Evolutionary conservation across 2,329 filamentous ascomycete species (phyloP).

Genomic region (Albifimbria verrucaria): DNA sequence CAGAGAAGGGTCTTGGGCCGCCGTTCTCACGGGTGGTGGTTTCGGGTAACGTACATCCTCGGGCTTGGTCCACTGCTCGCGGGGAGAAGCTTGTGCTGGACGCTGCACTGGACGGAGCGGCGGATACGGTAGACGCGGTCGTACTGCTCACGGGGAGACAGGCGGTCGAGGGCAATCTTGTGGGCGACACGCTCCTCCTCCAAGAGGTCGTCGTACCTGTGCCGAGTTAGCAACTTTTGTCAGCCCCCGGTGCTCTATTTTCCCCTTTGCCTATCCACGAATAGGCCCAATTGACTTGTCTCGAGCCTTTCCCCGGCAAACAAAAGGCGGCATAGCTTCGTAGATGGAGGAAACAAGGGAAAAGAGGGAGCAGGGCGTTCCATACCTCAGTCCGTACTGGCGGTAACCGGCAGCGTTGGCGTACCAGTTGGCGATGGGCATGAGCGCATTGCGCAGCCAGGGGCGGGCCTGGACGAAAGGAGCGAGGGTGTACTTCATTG

Average conservation of each 20-base stretch:
- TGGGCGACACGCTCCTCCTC: conserved; percentile 87
- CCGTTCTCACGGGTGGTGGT: not conserved
- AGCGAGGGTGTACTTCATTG: conserved; percentile 69
- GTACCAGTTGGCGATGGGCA: conserved; percentile 87
- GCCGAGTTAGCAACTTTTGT: conserved; percentile 14
- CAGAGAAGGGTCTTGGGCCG: not conserved
- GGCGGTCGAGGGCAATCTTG: conserved; percentile 84
- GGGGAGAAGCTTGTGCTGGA: conserved; percentile 63
- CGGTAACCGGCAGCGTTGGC: conserved; percentile 85
- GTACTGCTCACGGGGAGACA: conserved; percentile 86
- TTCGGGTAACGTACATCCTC: conserved; percentile 39
- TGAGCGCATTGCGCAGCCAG: conserved; percentile 74
- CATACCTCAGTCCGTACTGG: conserved; percentile 84
- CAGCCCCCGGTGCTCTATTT: too few relatives aligned
- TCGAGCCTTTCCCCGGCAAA: too few relatives aligned
- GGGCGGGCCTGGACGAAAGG: conserved; percentile 79
- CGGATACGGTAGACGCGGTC: conserved; percentile 97
- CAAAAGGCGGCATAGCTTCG: too few relatives aligned
- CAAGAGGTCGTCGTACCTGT: conserved; percentile 90
- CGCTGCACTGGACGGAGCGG: conserved; percentile 79
- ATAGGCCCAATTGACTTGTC: too few relatives aligned
- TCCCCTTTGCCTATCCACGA: too few relatives aligned
- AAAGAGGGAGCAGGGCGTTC: conserved; percentile 10
- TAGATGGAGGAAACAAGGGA: not conserved
- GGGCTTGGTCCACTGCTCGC: conserved; percentile 57